These are phyloP conservation scores for Panaeolus papilionaceus DNA, from an alignment of 768 basidiomycete genomes.

Conservation along the genomic window DNA sequence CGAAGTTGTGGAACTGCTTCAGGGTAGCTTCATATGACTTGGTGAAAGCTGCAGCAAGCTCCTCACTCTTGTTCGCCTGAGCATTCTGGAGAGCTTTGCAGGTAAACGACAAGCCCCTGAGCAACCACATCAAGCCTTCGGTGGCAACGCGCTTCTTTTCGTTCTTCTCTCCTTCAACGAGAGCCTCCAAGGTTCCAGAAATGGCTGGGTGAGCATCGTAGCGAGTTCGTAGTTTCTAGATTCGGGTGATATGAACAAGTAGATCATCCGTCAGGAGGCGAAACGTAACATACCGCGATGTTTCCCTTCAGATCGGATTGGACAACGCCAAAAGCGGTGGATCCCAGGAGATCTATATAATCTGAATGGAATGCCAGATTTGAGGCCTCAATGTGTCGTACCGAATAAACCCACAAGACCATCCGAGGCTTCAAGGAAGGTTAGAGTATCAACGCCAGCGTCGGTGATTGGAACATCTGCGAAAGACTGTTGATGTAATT, in stretches of 20 bases:
- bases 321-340: conserved; percentile 82
- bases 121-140: conserved; percentile 92
- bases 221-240: conserved; percentile 88
- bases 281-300: conserved; percentile 68
- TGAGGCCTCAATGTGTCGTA: conserved; percentile 41
- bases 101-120: conserved; percentile 92
- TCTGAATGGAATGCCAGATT: background rate
- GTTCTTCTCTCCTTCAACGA: conserved; percentile 82
- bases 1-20: conserved; percentile 84
- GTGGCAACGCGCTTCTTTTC: conserved; percentile 92
- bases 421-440: conserved; percentile 87
- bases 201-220: conserved; percentile 69
- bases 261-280: conserved; percentile 8
- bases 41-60: conserved; percentile 78
- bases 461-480: conserved; percentile 88
- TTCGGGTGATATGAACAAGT: background rate
- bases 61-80: conserved; percentile 65
- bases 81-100: conserved; percentile 76
- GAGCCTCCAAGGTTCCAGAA: conserved; percentile 81
- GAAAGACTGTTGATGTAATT: conserved; percentile 73
- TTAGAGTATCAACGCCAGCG: conserved; percentile 85
- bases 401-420: conserved; percentile 93
- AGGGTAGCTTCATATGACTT: conserved; percentile 84
- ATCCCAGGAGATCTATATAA: conserved; percentile 79
- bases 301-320: conserved; percentile 90